These are phyloP conservation scores for Colletotrichum spinosum DNA, from an alignment of 2,329 filamentous ascomycete species.

Conservation along the genomic window DNA sequence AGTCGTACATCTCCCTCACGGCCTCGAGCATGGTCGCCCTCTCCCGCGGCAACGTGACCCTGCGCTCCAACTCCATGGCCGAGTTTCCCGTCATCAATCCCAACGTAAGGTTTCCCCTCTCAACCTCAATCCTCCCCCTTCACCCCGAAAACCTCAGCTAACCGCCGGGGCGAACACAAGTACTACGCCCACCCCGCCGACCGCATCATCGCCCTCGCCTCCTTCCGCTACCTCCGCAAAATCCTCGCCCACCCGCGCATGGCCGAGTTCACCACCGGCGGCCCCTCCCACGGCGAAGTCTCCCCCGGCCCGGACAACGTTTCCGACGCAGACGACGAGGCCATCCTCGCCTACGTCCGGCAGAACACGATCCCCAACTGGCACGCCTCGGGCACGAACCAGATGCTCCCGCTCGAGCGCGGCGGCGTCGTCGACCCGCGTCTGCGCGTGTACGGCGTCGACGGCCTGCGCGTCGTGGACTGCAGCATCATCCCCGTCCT, in stretches of 20 bases:
- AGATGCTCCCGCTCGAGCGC: slow-evolving; percentile 56
- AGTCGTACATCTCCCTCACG: slow-evolving; percentile 43
- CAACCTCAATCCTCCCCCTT: not conserved
- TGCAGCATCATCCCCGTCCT: slow-evolving; percentile 59
- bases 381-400: slow-evolving; percentile 62
- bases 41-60: slow-evolving; percentile 40
- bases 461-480: slow-evolving; percentile 61
- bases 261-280: slow-evolving; percentile 40
- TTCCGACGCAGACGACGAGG: slow-evolving; percentile 41
- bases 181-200: slow-evolving; percentile 44
- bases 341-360: slow-evolving; percentile 44
- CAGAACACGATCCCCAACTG: slow-evolving; percentile 44
- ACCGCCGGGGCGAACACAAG: slow-evolving; percentile 38
- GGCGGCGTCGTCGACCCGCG: slow-evolving; percentile 42
- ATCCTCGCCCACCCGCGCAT: slow-evolving; percentile 43
- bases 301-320: slow-evolving; percentile 39
- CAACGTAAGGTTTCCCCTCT: slow-evolving; percentile 36
- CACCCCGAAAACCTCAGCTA: slow-evolving; percentile 24
- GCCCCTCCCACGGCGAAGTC: slow-evolving; percentile 42
- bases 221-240: slow-evolving; percentile 47
- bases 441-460: slow-evolving; percentile 65
- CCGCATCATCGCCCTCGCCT: slow-evolving; percentile 46
- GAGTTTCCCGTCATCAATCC: slow-evolving; percentile 41
- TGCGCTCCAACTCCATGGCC: slow-evolving; percentile 39
- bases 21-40: slow-evolving; percentile 42